A percentile compares a stretch with the other conserved stretches of the same genome.
phyloP scores from a whole-genome alignment of 1,139 yeast species.

The Candida sojae region DNA sequence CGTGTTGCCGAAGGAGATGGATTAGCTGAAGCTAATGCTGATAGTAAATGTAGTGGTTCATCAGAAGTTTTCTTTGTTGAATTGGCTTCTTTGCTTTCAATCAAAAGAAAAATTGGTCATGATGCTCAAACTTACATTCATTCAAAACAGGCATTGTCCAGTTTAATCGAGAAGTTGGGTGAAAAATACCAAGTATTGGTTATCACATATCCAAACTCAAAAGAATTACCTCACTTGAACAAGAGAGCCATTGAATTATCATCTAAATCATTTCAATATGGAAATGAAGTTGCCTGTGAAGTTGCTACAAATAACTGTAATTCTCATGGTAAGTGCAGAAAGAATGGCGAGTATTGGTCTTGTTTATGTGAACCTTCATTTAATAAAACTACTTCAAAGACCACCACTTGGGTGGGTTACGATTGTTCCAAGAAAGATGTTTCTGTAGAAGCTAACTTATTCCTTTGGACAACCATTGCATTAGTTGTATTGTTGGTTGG shows the following conservation, averaged over 20 bases:
- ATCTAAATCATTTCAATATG: constrained; percentile 18
- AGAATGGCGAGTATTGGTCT: constrained; percentile 31
- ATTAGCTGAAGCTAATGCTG: neutral
- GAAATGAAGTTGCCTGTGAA: constrained; percentile 54
- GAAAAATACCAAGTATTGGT: constrained; percentile 34
- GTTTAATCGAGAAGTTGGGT: constrained; percentile 27
- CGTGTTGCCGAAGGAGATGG: constrained; percentile 1
- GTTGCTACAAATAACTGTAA: constrained; percentile 57
- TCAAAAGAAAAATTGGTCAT: constrained; percentile 44
- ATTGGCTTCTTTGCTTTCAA: constrained; percentile 41
- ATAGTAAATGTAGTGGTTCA: constrained; percentile 1
- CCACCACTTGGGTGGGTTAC: constrained; percentile 67
- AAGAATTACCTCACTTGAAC: constrained; percentile 11
- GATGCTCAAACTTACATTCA: constrained; percentile 41
- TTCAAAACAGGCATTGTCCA: constrained; percentile 34
- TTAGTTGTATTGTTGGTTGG: constrained; percentile 47
- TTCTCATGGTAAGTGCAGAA: constrained; percentile 58
- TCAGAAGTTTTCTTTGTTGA: constrained; percentile 32
- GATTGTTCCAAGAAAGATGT: constrained; percentile 70
- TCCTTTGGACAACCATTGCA: constrained; percentile 64
- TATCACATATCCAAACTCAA: constrained; percentile 27
- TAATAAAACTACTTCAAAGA: constrained; percentile 45
- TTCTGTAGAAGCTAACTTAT: constrained; percentile 61
- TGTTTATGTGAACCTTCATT: constrained; percentile 60
- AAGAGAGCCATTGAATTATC: constrained; percentile 31